Percentiles rank a stretch among this genome's conserved stretches.
Conservation (phyloP, 139 green algal species). For the Astrephomene gubernaculifera region DNA sequence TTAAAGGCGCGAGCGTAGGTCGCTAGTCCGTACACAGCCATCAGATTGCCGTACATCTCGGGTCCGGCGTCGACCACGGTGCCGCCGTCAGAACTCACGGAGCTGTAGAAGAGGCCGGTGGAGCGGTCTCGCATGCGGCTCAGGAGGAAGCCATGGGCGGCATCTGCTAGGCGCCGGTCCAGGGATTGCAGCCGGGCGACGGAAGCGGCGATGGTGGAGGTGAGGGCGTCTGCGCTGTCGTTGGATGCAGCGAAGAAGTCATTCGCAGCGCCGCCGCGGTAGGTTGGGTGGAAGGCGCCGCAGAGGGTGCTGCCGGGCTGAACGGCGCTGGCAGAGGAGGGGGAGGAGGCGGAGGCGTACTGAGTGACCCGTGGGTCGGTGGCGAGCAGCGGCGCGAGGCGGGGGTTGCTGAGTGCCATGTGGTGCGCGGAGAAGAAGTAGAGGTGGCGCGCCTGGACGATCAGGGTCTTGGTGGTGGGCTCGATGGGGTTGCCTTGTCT, state of each 20-base stretch:
- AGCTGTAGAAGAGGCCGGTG: constrained; percentile 3
- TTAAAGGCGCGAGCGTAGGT: constrained; percentile 10
- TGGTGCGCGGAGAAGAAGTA: constrained; percentile 30
- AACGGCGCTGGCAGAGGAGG: neutral
- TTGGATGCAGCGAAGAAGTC: too few species aligned
- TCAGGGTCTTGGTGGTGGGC: constrained; percentile 8
- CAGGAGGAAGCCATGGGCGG: constrained; percentile 10
- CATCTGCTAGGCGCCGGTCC: constrained; percentile 14
- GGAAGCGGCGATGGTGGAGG: neutral
- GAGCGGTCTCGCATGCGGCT: neutral
- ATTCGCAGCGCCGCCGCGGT: neutral
- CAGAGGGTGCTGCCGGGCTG: neutral
- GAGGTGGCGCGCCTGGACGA: neutral
- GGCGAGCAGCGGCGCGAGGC: neutral
- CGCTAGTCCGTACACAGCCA: neutral
- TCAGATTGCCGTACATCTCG: neutral
- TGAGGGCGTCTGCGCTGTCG: neutral
- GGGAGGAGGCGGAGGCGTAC: neutral
- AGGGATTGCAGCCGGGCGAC: neutral
- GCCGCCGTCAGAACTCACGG: neutral
- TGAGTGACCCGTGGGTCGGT: neutral
- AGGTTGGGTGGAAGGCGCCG: neutral
- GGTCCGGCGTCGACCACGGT: constrained; percentile 16
- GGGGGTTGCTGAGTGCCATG: constrained; percentile 1
- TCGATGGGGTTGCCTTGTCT: constrained; percentile 12